These are phyloP conservation scores for Microglena sp. DNA, from an alignment of 139 green algal genomes.

Conservation along the genomic window DNA sequence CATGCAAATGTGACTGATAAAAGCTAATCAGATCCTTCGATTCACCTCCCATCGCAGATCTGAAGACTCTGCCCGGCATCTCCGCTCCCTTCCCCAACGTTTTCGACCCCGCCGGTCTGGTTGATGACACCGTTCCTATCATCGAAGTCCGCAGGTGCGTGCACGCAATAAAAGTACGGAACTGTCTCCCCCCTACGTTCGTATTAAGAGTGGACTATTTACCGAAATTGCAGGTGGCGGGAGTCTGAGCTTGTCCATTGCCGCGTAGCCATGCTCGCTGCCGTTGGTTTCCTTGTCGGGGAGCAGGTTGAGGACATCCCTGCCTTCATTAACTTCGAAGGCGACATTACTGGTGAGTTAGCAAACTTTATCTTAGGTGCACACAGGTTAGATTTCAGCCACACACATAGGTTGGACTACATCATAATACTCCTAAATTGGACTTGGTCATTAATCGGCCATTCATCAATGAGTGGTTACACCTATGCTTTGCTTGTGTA, in stretches of 20 bases:
- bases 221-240: slow-evolving; percentile 45
- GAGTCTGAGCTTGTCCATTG: slow-evolving; percentile 69
- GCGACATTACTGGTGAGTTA: slow-evolving; percentile 26
- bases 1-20: no score
- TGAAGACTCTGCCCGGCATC: not conserved
- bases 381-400: no score
- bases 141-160: slow-evolving; percentile 28
- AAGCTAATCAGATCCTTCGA: no score
- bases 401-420: no score
- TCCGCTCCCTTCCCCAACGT: not conserved
- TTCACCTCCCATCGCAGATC: slow-evolving; percentile 9
- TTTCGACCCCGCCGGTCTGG: not conserved
- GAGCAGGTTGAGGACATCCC: slow-evolving; percentile 51
- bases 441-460: no score
- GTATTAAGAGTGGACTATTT: no score
- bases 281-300: slow-evolving; percentile 57
- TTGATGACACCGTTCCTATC: slow-evolving; percentile 9
- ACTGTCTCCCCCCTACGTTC: no score
- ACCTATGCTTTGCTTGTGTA: no score
- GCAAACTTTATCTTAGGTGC: no score
- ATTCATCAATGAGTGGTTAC: no score
- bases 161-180: no score
- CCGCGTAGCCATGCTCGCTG: slow-evolving; percentile 63
- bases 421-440: no score
- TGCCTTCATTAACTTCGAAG: slow-evolving; percentile 47